Evolutionary conservation across 78 protist genomes (phyloP), one percentile per base, ranked within the genome.

Genomic region (Dictyostelium brefeldianum): DNA sequence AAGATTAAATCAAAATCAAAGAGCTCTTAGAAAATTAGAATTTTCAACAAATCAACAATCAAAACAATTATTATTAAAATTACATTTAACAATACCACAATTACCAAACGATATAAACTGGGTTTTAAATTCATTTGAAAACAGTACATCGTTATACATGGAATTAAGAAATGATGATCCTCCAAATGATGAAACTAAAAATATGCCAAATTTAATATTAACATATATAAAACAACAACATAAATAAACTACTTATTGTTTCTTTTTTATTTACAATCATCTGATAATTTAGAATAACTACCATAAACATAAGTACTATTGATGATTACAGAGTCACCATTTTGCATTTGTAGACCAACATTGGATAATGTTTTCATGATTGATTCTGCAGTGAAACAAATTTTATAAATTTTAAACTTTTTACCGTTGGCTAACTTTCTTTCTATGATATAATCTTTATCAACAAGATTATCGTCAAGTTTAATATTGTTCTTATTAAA

Each of bases 231-330:
- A 36, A 36, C 43, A 36, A 36, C 43, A 36, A 36, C 43, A 36
- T 3, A 3, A 36, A 36, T 36, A 36, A 36, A 36, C 43, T n/a
- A n/a, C n/a, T n/a, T n/a, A n/a, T n/a, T n/a, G n/a, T n/a, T n/a
- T n/a, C n/a, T n/a, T n/a, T n/a, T n/a, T n/a, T n/a, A n/a, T n/a
- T n/a, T n/a, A n/a, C n/a, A n/a, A n/a, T n/a, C n/a, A n/a, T n/a
- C n/a, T 22, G 69, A 59, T 59, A 29, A 29, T 73, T 36, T 82
- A 5, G 89, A 69, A 31, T 67, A 69, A 69, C 71, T 51, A 18
- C 89, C 89, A 69, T n/a, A 82, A 50, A 82, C 47, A 41, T 67
- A 82, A 0, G 89, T 51, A 17, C 70, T 43, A 54, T 82, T 82
- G 3, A 82, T 77, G 22, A 51, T n/a, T 25, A 71, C 48, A 10